Evolutionary conservation across 1,284 basidiomycete genomes (phyloP).

Genomic region (Tylopilus sp.): DNA sequence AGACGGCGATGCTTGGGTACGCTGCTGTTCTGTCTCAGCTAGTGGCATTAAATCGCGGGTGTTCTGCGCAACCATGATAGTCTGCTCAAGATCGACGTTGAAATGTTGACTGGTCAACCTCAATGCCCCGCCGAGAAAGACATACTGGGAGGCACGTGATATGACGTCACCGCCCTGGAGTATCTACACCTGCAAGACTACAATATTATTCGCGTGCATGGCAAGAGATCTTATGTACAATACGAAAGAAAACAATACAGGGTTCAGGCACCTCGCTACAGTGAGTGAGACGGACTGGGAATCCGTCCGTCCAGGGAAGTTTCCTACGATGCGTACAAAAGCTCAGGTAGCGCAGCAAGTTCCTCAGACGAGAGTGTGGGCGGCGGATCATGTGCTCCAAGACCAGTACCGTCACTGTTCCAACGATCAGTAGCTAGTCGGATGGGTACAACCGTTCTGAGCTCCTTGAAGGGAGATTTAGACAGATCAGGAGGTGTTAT

Average conservation of each 20-base stretch:
- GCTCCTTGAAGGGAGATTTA: slow-evolving; percentile 53
- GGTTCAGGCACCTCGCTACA: neutral
- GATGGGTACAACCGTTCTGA: slow-evolving; percentile 58
- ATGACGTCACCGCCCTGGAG: slow-evolving; percentile 18
- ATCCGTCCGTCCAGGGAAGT: neutral
- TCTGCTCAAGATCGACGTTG: neutral
- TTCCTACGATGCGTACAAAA: slow-evolving; percentile 3
- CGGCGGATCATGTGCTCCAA: slow-evolving; percentile 29
- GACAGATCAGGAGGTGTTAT: slow-evolving; percentile 53
- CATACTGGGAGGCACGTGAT: slow-evolving; percentile 25
- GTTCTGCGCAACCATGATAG: slow-evolving; percentile 6
- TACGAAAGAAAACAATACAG: neutral
- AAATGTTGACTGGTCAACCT: too few species aligned
- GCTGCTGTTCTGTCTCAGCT: slow-evolving; percentile 4
- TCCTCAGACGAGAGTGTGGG: slow-evolving; percentile 34
- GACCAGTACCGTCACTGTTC: slow-evolving; percentile 40
- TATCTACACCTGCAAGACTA: neutral
- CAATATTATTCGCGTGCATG: neutral
- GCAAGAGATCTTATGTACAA: neutral
- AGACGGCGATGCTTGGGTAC: slow-evolving; percentile 16
- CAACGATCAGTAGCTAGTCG: slow-evolving; percentile 65
- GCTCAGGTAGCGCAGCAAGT: slow-evolving; percentile 11
- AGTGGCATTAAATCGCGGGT: neutral
- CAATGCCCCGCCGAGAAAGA: neutral
- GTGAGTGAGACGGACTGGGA: neutral